Base-by-base conservation (phyloP, 192 early-diverging fungal species). In the Glomus cerebriforme region DNA sequence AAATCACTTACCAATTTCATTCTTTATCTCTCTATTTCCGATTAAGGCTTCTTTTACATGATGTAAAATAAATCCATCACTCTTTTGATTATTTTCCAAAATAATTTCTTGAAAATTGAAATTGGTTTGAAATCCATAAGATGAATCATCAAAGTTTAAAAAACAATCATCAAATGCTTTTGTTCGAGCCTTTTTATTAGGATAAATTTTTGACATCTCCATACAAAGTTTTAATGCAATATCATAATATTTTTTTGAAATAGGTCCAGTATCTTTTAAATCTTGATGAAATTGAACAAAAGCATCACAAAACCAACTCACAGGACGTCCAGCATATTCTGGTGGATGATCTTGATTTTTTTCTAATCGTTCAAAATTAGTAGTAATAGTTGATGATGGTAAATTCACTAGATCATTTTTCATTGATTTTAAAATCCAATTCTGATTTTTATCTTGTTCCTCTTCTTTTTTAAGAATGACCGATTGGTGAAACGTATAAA, bases 121-220 rank as follows among this genome's bases (percentile, higher is more conserved):
- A 24, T 1, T 22, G 7, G 59, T 60, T 35, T 35, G 34, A 35
- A 35, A 35, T 35, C 1, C 5, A 5, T 35, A 5, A 35, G 22
- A 60, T 60, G 0, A 24, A 17, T 6, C 4, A 24, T 60, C 59
- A 24, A 3, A 24, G 5, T 35, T 35, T 35, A 35, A 5, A 60
- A 60, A 60, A 3, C 59, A 60, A n/a, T 26, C 7, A 60, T 60
- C 59, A 60, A 60, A 60, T n/a, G 59, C 59, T 60, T 60, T 60
- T 26, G 3, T 22, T 60, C 59, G 15, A 7, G 19, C 24, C 15
- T 60, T 60, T 60, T 26, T 17, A 26, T 24, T 60, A 24, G 22
- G 7, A 7, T 60, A 60, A 24, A 7, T 60, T 24, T 60, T 24
- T 60, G 59, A 60, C 59, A 60, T 60, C 59, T 24, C 59, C 22